Evolutionary conservation across 139 green algal species (phyloP), one percentile per base, ranked within the genome.

Genomic region (Raphidocelis subcapitata): DNA sequence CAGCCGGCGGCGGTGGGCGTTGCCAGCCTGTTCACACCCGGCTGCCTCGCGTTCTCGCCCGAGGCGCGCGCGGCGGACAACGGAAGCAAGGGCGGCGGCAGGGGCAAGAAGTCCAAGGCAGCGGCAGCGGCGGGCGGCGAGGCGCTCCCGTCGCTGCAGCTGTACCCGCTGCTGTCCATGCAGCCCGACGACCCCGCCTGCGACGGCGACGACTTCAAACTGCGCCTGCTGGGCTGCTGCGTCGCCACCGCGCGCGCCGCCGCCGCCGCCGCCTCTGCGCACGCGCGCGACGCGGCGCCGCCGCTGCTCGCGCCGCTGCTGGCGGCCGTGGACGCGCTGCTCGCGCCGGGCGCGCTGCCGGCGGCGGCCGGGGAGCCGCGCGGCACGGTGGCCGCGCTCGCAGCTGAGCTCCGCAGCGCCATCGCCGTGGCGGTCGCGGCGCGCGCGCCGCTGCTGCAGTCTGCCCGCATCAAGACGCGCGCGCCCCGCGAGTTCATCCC

Each of bases 401-500:
- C 63, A 32, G 31, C 56, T 54, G 35, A 71, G 62, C 63, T 81
- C 36, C 26, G 51, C 18, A 26, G 49, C 8, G 44, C 47, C 2
- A 26, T 59, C 20, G 64, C 60, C 29, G 41, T 32, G 28, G 46
- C 76, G 49, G 72, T 75, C 5, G 64, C 69, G 14, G 29, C 66
- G 5, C 72, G 86, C 36, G 35, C 64, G 51, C 70, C 79, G 35
- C 41, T 87, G 75, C 72, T 82, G 49, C 81, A 88, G 51, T 73
- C 60, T 0, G 32, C 36, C 28, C 56, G 70, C 36, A 72, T 69
- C 62, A 72, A 70, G 57, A 8, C 65, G 33, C 36, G 73, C n/a
- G 62, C 70, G 21, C 52, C 55, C 18, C 68, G 73, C 8, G 81
- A 86, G 72, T 96, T 85, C 85, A 98, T 96, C 78, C 95, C 95